Base-by-base conservation (phyloP, 306 rosid genomes). In the Castanea mollissima region DNA sequence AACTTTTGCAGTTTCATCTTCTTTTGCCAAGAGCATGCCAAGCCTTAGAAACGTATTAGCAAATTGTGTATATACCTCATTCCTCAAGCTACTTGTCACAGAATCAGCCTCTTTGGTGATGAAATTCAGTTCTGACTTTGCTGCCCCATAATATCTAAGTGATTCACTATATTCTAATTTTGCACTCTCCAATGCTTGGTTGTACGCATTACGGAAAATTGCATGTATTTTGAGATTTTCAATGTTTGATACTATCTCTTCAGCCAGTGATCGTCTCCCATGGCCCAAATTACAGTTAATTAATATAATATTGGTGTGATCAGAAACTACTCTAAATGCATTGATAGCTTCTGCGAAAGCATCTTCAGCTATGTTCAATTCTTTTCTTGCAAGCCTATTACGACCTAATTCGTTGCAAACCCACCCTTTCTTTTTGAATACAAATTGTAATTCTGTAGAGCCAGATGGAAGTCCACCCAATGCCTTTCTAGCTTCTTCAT, bases 21-120 rank as follows among this genome's bases (percentile, higher is more conserved):
- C 96, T 89, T 90, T 91, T n/a, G 92, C 95, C 89, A 94, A 87
- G 68, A 94, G 90, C 97, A 92, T 94, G 71, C 99, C 99, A 38
- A 94, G 93, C 81, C 95, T 90, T 88, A 94, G 88, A 90, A 91
- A 91, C 29, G 97, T 92, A 81, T 94, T 87, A 78, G 97, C 97
- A 74, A 88, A 92, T 81, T 94, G 99, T 10, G 97, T 94, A 71
- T 74, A 88, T 64, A 89, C 97, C 92, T 94, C 97, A 16, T 85
- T 91, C 89, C 83, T 86, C 87, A 92, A 85, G 79, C 78, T 83
- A 81, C 78, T 78, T 38, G 90, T 14, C 54, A 84, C 87, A 55
- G 87, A 51, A 64, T 64, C 84, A 75, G 70, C 73, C 84, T 83
- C 88, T 54, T 88, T 90, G 60, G 80, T 55, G 59, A 88, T 69